phyloP scores from a whole-genome alignment of 768 basidiomycete genomes.

The Mycena chlorophos region DNA sequence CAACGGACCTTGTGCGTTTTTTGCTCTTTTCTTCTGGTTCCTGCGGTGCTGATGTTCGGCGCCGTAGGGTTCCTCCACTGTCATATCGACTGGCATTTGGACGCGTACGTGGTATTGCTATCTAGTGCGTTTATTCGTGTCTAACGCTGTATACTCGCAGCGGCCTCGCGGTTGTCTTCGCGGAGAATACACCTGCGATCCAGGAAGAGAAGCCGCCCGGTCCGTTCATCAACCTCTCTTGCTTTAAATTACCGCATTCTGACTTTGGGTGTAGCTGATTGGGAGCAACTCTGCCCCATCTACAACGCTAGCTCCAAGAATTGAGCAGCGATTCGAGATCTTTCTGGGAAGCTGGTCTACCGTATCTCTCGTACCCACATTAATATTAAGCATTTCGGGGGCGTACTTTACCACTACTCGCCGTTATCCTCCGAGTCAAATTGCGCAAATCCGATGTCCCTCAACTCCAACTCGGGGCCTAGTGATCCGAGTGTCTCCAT shows the following conservation, averaged over 20 bases:
- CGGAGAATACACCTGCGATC: conserved; percentile 15
- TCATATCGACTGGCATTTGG: conserved; percentile 36
- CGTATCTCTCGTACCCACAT: too few relatives aligned
- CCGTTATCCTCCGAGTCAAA: background rate
- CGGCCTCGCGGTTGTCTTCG: conserved; percentile 25
- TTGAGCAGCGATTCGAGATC: too few relatives aligned
- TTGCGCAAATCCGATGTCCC: background rate
- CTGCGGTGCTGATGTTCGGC: too few relatives aligned
- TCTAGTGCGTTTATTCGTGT: too few relatives aligned
- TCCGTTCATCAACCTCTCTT: too few relatives aligned
- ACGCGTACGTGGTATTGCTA: conserved; percentile 21
- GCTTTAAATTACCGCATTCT: background rate
- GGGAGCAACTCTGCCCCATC: conserved; percentile 28
- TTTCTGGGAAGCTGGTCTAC: too few relatives aligned
- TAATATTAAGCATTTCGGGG: too few relatives aligned
- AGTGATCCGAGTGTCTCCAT: background rate
- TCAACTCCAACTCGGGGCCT: background rate
- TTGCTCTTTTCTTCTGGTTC: too few relatives aligned
- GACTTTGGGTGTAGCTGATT: conserved; percentile 11
- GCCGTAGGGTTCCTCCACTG: background rate
- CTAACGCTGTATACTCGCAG: conserved; percentile 2
- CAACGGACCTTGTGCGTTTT: conserved; percentile 17
- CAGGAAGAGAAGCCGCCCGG: conserved; percentile 7
- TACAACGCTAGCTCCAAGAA: conserved; percentile 26
- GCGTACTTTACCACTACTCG: too few relatives aligned